Base-by-base conservation (phyloP, 148 eudicot genomes). In the Fagopyrum homotropicum region DNA sequence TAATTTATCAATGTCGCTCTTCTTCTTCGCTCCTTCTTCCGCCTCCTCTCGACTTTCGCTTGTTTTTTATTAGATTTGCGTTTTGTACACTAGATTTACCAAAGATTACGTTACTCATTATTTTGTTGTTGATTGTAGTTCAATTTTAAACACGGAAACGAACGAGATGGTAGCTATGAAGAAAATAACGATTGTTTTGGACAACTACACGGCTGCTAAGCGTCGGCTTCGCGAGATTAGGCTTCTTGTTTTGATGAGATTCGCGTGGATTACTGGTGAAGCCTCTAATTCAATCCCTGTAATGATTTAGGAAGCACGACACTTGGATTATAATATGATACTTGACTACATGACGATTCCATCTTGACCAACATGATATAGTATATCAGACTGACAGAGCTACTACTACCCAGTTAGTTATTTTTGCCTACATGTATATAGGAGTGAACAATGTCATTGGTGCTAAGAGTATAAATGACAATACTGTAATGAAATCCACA, bases 201-300 rank as follows among this genome's bases (percentile, higher is more conserved):
- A 93, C 79, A 89, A 93, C 80, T 88, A 81, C 64, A 88, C 91
- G 96, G 97, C 91, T 69, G 97, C 98, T 0, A 93, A 93, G 84
- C 87, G 98, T 52, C 91, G 97, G 5, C 88, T 93, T 68, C 85
- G 98, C 7, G 98, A 93, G 87, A 93, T 93, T 81, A 93, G 89
- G 88, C 90, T 93, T 30, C 91, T 93, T 72, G 26, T 22, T 22
- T 22, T 22, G 26, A 22, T 22, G 26, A 22, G 26, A 22, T 22
- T 22, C 26, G 26, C 26, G 26, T 22, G 26, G 26, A 22, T 22
- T 22, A 22, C 26, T 22, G 26, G 26, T 22, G 26, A 22, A 22
- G 26, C 26, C 26, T 22, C 26, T 22, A 22, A 86, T 90, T 87
- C 82, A 95, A 47, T 56, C 94, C 96, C 98, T 95, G 88, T 63